Evolutionary conservation across 768 basidiomycete genomes (phyloP).

Genomic region (Hysterangium stoloniferum): DNA sequence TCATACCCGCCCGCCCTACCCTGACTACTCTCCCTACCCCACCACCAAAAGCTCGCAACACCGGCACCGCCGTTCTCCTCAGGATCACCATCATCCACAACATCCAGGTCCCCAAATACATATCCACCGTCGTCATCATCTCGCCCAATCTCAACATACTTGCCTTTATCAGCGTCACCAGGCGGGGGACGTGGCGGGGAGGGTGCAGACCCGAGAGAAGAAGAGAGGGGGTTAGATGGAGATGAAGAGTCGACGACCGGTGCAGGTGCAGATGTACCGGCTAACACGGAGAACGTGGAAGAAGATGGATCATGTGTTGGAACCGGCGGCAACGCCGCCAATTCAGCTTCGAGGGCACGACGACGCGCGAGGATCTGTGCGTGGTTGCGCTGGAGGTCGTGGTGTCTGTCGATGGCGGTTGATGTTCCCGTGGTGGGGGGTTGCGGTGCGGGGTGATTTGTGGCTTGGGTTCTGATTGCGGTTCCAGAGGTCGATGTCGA

Average conservation of each 20-base stretch:
- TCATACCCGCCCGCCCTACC: not conserved
- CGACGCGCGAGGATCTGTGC: conserved; percentile 40
- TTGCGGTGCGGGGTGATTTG: not conserved
- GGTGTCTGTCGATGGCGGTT: conserved; percentile 26
- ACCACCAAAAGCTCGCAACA: not conserved
- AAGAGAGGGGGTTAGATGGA: not conserved
- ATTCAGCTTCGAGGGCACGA: conserved; percentile 49
- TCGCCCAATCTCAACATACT: conserved; percentile 2
- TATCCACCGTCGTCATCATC: not conserved
- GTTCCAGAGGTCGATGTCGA: conserved; percentile 17
- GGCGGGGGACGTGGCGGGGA: conserved; percentile 3
- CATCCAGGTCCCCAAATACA: too few relatives aligned
- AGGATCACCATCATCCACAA: not conserved
- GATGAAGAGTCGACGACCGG: too few relatives aligned
- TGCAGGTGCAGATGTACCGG: not conserved
- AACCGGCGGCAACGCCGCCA: conserved; percentile 37
- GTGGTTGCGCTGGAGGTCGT: too few relatives aligned
- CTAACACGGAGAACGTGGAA: not conserved
- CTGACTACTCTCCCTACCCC: not conserved
- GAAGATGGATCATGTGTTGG: not conserved
- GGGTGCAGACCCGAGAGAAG: not conserved
- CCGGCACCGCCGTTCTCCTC: not conserved
- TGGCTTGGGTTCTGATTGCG: conserved; percentile 13
- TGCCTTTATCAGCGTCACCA: not conserved
- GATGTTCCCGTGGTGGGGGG: conserved; percentile 11